Evolutionary conservation across 139 green algal genomes (phyloP).

Genomic region (Desmodesmus armatus): DNA sequence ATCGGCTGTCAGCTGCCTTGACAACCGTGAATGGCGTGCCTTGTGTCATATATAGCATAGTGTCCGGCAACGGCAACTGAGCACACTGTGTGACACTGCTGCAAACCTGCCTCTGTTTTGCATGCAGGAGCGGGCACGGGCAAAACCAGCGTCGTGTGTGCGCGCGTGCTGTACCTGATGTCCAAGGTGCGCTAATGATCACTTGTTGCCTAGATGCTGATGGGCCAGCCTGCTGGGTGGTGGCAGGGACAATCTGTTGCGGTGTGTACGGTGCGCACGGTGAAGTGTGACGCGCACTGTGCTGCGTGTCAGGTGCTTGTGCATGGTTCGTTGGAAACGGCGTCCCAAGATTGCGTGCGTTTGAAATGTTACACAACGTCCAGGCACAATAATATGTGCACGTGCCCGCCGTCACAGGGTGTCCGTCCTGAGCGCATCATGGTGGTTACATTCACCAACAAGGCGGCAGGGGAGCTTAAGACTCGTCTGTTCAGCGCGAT

Average conservation of each 20-base stretch:
- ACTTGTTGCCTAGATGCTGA: neutral
- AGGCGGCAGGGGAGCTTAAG: slow-evolving; percentile 52
- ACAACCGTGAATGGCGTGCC: no score
- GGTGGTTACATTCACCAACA: slow-evolving; percentile 61
- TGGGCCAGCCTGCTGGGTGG: neutral
- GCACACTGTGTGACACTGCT: neutral
- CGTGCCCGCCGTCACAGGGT: neutral
- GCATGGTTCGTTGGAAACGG: neutral
- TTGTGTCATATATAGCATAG: neutral
- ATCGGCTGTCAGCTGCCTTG: neutral
- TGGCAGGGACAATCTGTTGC: neutral
- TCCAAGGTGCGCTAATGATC: neutral
- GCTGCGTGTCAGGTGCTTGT: neutral
- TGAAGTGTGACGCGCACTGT: neutral
- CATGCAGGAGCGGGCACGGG: slow-evolving; percentile 51
- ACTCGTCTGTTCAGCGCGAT: slow-evolving; percentile 31
- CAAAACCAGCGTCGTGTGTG: slow-evolving; percentile 49
- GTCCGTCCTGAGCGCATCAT: slow-evolving; percentile 33
- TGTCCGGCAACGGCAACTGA: neutral
- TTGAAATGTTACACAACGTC: neutral
- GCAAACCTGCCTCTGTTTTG: neutral
- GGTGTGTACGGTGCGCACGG: neutral
- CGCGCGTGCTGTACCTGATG: slow-evolving; percentile 40
- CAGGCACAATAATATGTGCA: neutral
- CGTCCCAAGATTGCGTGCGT: neutral